These are phyloP conservation scores for Teratosphaeria destructans DNA, from an alignment of 2,329 filamentous ascomycete genomes.

Conservation along the genomic window DNA sequence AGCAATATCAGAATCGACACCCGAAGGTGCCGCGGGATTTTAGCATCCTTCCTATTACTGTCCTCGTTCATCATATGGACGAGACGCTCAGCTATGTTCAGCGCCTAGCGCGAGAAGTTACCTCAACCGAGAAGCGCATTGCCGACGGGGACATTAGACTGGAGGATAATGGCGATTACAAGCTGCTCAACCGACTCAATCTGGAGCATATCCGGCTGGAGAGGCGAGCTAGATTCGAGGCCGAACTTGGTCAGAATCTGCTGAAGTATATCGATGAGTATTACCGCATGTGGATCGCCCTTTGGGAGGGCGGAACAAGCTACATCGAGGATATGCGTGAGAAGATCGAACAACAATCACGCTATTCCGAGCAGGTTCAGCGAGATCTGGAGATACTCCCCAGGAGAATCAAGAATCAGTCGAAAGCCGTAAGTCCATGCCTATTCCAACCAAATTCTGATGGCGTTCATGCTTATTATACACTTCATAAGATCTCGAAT, in stretches of 20 bases:
- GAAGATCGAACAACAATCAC: slow-evolving; percentile 25
- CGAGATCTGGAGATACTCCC: slow-evolving; percentile 24
- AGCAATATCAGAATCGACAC: slow-evolving; percentile 23
- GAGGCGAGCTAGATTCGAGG: slow-evolving; percentile 23
- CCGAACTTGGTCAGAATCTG: slow-evolving; percentile 23
- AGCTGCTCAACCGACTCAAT: slow-evolving; percentile 24
- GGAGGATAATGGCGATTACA: slow-evolving; percentile 26
- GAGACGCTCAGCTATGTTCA: slow-evolving; percentile 22
- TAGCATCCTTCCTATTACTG: slow-evolving; percentile 22
- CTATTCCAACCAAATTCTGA: background rate
- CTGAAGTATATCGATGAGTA: slow-evolving; percentile 24
- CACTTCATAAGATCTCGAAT: slow-evolving; percentile 20
- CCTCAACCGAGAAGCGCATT: slow-evolving; percentile 22
- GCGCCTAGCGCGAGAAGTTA: slow-evolving; percentile 20
- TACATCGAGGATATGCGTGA: slow-evolving; percentile 26
- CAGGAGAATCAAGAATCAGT: slow-evolving; percentile 26
- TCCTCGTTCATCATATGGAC: slow-evolving; percentile 22
- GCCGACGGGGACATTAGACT: slow-evolving; percentile 23
- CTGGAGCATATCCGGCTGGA: slow-evolving; percentile 24
- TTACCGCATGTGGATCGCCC: slow-evolving; percentile 16
- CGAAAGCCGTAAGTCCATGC: slow-evolving; percentile 18
- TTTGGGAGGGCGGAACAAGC: slow-evolving; percentile 24
- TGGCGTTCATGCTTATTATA: background rate
- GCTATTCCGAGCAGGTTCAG: slow-evolving; percentile 23
- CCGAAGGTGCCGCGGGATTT: slow-evolving; percentile 25